Base-by-base conservation (phyloP, 176 grass and related monocot species). In the Rhynchospora pubera region DNA sequence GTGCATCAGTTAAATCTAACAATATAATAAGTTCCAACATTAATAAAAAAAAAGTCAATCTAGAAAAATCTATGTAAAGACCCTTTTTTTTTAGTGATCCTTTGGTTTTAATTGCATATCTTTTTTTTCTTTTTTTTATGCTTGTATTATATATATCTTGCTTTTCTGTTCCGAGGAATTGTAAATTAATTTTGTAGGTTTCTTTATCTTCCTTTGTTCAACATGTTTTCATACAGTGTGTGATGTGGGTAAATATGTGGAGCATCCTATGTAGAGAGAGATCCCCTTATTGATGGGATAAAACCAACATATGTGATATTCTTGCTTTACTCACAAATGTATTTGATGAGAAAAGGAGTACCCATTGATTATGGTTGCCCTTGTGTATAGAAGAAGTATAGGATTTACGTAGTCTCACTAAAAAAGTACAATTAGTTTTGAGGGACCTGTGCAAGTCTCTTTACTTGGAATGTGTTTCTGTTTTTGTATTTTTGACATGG, bases 121-220 rank as follows among this genome's bases (percentile, higher is more conserved):
- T n/a, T n/a, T 81, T 81, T n/a, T 44, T 9, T 81, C 51, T 5
- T 81, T 81, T 13, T 62, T 22, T 65, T 62, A 19, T 7, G n/a
- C 22, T 51, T 81, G 39, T 64, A 84, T 75, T n/a, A n/a, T n/a
- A n/a, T 64, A 61, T 73, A 84, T 76, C 67, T 77, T 84, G 32
- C 34, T 74, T 72, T 78, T 48, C 23, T 75, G 16, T 22, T 28
- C 32, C 64, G 59, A 64, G 67, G 68, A 63, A 82, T 66, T 82
- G 79, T 66, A 82, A 79, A 53, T 79, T 79, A 57, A 81, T 81
- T 81, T 81, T 81, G 79, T 81, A 81, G 60, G 43, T 47, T 24
- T 30, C 3, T 43, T 79, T 56, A 21, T 21, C 7, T 51, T 74
- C 2, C 51, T 21, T 11, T 65, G 30, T 76, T 70, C 10, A 11